Conservation (phyloP, 768 basidiomycete genomes). For the Daedaleopsis nitida region DNA sequence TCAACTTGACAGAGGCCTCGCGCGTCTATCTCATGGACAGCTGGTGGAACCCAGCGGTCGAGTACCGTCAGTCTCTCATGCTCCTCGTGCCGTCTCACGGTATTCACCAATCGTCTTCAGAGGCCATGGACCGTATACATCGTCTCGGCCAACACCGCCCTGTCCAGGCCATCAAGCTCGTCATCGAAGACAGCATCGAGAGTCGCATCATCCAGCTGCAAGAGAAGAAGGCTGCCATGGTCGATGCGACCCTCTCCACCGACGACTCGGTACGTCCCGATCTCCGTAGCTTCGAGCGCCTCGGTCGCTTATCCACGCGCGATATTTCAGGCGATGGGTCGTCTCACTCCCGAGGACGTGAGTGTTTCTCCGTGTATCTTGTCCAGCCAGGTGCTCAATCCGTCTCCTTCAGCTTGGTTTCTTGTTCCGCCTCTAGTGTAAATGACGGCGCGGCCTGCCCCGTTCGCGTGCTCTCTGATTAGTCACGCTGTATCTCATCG, state of each 20-base stretch:
- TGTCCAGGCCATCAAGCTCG: constrained; percentile 90
- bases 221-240: constrained; percentile 97
- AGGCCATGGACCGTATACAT: constrained; percentile 98
- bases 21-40: constrained; percentile 97
- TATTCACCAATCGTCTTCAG: constrained; percentile 38
- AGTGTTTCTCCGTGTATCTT: constrained; percentile 10
- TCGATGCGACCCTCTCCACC: constrained; percentile 81
- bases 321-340: constrained; percentile 77
- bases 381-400: background rate
- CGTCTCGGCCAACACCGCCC: constrained; percentile 94
- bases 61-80: constrained; percentile 74
- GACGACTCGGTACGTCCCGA: constrained; percentile 67
- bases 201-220: constrained; percentile 95
- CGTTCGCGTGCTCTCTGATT: no score
- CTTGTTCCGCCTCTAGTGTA: constrained; percentile 49
- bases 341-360: constrained; percentile 81
- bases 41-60: constrained; percentile 99
- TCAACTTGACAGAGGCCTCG: constrained; percentile 89
- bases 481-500: no score
- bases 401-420: constrained; percentile 47
- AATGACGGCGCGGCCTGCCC: no score
- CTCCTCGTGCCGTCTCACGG: background rate
- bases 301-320: constrained; percentile 1
- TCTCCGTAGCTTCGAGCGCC: background rate
- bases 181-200: constrained; percentile 96